A percentile compares a stretch with the other conserved stretches of the same genome.
Conservation (phyloP, 352 stramenopile genomes). For the Aphanomyces invadans region DNA sequence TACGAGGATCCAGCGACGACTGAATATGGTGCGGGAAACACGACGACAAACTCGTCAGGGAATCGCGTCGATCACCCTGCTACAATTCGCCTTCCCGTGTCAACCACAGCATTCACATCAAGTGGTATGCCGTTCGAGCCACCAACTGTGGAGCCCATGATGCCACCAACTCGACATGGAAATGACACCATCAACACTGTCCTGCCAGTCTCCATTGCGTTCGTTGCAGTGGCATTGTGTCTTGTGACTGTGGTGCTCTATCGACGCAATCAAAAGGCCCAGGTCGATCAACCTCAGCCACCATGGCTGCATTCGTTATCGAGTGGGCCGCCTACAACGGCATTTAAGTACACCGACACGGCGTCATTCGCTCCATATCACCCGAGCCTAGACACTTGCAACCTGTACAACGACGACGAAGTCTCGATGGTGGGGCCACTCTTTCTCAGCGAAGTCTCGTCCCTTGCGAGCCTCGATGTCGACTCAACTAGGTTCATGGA, state of each 20-base stretch:
- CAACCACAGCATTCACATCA: background rate
- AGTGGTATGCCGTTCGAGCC: background rate
- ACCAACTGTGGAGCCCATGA: background rate
- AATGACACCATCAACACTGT: background rate
- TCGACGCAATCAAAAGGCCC: background rate
- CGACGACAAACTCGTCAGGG: no score
- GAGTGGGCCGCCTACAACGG: background rate
- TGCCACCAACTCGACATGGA: background rate
- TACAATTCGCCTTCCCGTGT: no score
- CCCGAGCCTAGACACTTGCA: background rate
- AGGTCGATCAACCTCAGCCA: background rate
- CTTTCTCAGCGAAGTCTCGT: background rate
- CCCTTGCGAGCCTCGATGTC: background rate
- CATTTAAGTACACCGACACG: background rate
- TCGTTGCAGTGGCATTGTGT: background rate
- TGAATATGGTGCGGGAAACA: background rate
- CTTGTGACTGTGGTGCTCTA: background rate
- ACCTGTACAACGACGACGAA: background rate
- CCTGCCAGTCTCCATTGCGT: background rate
- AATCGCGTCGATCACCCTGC: no score
- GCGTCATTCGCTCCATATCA: background rate
- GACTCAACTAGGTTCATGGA: constrained; percentile 9
- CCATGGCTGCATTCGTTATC: background rate
- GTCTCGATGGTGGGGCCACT: background rate
- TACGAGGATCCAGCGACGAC: background rate